Conservation (phyloP, 1,284 basidiomycete species). For the Trametes polyzona region DNA sequence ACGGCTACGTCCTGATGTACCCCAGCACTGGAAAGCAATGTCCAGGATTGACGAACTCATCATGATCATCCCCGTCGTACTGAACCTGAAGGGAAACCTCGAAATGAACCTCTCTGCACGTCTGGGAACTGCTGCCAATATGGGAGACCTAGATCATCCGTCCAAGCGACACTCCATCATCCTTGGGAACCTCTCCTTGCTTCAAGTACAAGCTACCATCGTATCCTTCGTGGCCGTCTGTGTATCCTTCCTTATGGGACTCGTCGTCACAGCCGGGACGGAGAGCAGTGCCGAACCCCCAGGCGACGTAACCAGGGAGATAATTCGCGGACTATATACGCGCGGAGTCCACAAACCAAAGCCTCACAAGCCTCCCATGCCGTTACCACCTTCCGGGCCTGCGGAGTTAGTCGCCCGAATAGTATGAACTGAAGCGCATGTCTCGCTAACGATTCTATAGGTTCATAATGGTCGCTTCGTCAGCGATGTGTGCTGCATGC, state of each 20-base stretch:
- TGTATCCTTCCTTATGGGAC: slow-evolving; percentile 77
- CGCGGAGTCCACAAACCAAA: slow-evolving; percentile 22
- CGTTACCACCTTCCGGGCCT: slow-evolving; percentile 44
- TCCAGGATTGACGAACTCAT: slow-evolving; percentile 91
- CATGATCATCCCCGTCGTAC: slow-evolving; percentile 93
- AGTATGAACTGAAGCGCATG: neutral
- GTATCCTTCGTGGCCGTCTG: slow-evolving; percentile 88
- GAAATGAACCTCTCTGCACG: slow-evolving; percentile 91
- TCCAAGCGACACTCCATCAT: slow-evolving; percentile 70
- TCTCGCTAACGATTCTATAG: slow-evolving; percentile 38
- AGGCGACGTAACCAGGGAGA: neutral
- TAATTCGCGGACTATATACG: neutral
- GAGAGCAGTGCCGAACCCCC: slow-evolving; percentile 1
- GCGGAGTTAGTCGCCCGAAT: slow-evolving; percentile 48
- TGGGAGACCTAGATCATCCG: slow-evolving; percentile 86
- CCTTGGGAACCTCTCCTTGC: slow-evolving; percentile 81
- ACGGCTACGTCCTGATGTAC: neutral
- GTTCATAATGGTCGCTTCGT: slow-evolving; percentile 85
- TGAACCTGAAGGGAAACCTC: slow-evolving; percentile 96
- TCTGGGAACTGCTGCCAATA: slow-evolving; percentile 79
- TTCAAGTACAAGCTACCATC: slow-evolving; percentile 93
- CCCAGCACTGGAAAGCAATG: slow-evolving; percentile 88
- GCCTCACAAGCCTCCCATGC: slow-evolving; percentile 14
- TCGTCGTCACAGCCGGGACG: slow-evolving; percentile 24
- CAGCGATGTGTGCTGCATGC: slow-evolving; percentile 88